phyloP scores from a whole-genome alignment of 176 grass and related monocot genomes.

The Metroxylon sagu region DNA sequence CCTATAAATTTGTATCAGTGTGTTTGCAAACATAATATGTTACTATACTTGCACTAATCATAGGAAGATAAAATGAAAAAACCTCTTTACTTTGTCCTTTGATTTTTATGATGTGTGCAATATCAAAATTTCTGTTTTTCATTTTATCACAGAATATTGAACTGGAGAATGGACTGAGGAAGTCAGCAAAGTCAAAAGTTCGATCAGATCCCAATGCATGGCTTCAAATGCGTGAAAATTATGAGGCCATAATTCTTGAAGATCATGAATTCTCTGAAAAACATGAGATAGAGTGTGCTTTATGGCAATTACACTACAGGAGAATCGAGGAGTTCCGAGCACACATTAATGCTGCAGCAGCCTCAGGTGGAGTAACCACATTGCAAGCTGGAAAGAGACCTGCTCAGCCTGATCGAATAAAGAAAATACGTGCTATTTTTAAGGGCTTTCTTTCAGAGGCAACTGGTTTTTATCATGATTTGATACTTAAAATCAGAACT shows the following conservation, averaged over 20 bases:
- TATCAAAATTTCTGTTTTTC: no score
- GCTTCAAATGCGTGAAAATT: conserved; percentile 94
- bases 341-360: conserved; percentile 44
- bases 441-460: conserved; percentile 83
- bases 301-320: conserved; percentile 94
- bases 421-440: conserved; percentile 57
- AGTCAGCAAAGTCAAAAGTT: conserved; percentile 69
- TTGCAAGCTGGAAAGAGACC: conserved; percentile 41
- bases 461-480: conserved; percentile 83
- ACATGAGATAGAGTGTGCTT: conserved; percentile 62
- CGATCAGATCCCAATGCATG: conserved; percentile 83
- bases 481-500: conserved; percentile 78
- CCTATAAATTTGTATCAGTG: no score
- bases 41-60: no score
- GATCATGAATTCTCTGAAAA: conserved; percentile 83
- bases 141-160: conserved; percentile 48
- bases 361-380: neutral
- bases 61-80: no score
- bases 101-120: no score
- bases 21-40: no score
- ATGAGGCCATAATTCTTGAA: conserved; percentile 72
- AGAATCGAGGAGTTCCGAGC: conserved; percentile 87
- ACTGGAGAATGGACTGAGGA: conserved; percentile 55
- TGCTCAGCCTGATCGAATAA: conserved; percentile 43
- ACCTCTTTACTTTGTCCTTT: no score